Evolutionary conservation across 2,329 filamentous ascomycete species (phyloP).

Genomic region (Kalaharituber pfeilii): DNA sequence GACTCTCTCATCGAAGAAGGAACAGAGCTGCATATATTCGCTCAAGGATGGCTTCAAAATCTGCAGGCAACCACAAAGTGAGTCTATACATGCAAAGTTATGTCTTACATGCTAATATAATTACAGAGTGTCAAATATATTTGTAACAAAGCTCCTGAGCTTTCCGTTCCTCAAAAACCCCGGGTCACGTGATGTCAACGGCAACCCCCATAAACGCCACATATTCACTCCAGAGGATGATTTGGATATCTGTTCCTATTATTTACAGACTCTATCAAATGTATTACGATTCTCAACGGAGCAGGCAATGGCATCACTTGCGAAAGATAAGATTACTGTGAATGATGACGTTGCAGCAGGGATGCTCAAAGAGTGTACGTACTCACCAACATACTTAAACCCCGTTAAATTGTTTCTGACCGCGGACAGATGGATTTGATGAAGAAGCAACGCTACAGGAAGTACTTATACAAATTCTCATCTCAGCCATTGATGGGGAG

Average conservation of each 20-base stretch:
- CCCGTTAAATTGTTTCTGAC: neutral
- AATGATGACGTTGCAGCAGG: slow-evolving; percentile 27
- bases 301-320: slow-evolving; percentile 51
- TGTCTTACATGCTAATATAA: slow-evolving; percentile 19
- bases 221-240: slow-evolving; percentile 43
- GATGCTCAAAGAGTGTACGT: neutral
- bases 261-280: slow-evolving; percentile 56
- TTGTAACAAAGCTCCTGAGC: slow-evolving; percentile 41
- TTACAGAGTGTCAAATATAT: slow-evolving; percentile 41
- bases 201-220: slow-evolving; percentile 18
- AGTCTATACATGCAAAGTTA: neutral
- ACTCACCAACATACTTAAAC: neutral
- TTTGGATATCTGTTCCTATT: slow-evolving; percentile 59
- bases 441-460: slow-evolving; percentile 46
- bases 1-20: slow-evolving; percentile 58
- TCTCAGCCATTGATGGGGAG: slow-evolving; percentile 39
- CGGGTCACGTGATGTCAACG: slow-evolving; percentile 20
- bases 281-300: slow-evolving; percentile 52
- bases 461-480: slow-evolving; percentile 48
- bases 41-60: slow-evolving; percentile 63
- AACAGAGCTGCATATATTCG: slow-evolving; percentile 56
- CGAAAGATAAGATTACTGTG: slow-evolving; percentile 40
- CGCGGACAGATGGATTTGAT: slow-evolving; percentile 33
- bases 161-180: slow-evolving; percentile 35
- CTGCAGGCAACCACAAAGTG: slow-evolving; percentile 28